Evolutionary conservation across 2,329 filamentous ascomycete genomes (phyloP), one percentile per base, ranked within the genome.

Genomic region (Alternaria angustiovoidea): DNA sequence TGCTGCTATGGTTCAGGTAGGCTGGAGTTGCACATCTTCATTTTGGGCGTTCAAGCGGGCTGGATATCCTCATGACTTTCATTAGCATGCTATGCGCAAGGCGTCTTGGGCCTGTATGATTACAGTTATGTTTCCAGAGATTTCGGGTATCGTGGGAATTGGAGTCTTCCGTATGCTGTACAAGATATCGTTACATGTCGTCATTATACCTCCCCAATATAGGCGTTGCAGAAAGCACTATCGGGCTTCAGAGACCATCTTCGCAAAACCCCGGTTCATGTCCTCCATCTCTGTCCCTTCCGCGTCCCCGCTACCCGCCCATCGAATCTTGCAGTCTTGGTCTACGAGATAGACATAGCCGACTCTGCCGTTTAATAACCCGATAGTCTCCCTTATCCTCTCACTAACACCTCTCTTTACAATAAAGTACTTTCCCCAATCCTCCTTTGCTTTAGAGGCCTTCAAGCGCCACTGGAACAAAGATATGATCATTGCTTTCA

Each of bases 341-440:
- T 99, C 95, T 59, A 99, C 84, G 48, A 99, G 84, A 79, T 97
- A 99, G 5, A 94, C 90, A 80, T 97, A 98, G 38, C 94, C 94
- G 34, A 97, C 94, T 79, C 94, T 96, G 67, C 88, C 89, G 80
- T 99, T 99, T 75, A 96, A 81, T 75, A 96, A 78, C 5, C 87
- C 87, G 70, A 89, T 85, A 5, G 85, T 82, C 71, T 88, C 86
- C 65, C 85, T 83, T 41, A 89, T 80, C 18, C 81, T 76, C 49
- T 87, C 84, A 14, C 79, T 82, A 22, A 89, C 79, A 2, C 87
- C 87, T 61, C 82, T 85, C 60, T 83, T 80, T 18, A 89, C 82
- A 56, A 89, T 77, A 70, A 89, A 89, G 68, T 88, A 89, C 58
- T 81, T 81, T 22, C 77, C 79, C 78, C 87, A 86, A 56, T 87